A percentile compares a stretch with the other conserved stretches of the same genome.
Evolutionary conservation across 257 asterid genomes (phyloP).

Genomic region (Hygrophila difformis): DNA sequence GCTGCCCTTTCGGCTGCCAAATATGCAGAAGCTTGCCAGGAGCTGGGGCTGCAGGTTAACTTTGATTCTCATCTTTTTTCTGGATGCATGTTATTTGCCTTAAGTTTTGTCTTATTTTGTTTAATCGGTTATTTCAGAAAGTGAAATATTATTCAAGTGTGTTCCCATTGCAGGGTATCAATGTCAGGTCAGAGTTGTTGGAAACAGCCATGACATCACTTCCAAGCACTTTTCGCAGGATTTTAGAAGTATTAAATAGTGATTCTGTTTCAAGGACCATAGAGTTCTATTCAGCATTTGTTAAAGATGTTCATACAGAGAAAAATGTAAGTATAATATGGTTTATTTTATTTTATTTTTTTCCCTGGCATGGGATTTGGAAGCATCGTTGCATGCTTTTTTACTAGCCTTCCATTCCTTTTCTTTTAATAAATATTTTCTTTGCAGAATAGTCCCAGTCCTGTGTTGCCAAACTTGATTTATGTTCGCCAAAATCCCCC

Average conservation of each 20-base stretch:
- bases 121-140: conserved; percentile 4
- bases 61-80: background rate
- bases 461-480: conserved; percentile 48
- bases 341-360: background rate
- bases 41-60: conserved; percentile 83
- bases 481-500: conserved; percentile 60
- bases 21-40: conserved; percentile 90
- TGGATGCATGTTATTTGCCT: too few species aligned
- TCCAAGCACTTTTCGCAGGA: conserved; percentile 61
- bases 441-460: conserved; percentile 49
- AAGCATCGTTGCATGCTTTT: conserved; percentile 7
- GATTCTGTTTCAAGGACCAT: conserved; percentile 67
- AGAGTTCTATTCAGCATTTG: conserved; percentile 71
- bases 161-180: conserved; percentile 53
- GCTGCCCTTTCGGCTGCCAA: conserved; percentile 86
- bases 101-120: background rate
- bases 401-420: conserved; percentile 2
- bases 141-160: background rate
- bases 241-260: conserved; percentile 61
- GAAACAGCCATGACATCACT: conserved; percentile 68
- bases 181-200: conserved; percentile 75
- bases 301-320: conserved; percentile 72
- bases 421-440: conserved; percentile 1
- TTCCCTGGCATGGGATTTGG: conserved; percentile 3
- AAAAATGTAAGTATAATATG: conserved; percentile 46